Percentiles rank a stretch among this genome's conserved stretches.
These are phyloP conservation scores for Grosmannia serpens DNA, from an alignment of 2,329 filamentous ascomycete genomes.

Conservation along the genomic window DNA sequence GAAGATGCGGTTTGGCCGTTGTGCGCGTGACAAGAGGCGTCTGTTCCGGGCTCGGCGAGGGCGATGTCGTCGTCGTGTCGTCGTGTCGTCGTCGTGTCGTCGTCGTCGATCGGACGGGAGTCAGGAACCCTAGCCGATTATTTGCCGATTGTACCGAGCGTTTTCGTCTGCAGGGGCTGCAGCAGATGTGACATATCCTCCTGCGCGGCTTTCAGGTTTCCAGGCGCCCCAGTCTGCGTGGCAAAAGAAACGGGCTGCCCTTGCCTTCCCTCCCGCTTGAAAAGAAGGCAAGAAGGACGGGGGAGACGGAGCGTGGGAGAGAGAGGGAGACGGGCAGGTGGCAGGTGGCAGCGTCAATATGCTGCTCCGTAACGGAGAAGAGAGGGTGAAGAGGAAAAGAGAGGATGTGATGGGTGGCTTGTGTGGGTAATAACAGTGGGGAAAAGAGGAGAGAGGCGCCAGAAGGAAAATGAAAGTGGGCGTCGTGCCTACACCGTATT, in stretches of 20 bases:
- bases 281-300: neutral
- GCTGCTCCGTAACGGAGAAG: neutral
- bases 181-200: no score
- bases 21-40: neutral
- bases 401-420: neutral
- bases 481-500: neutral
- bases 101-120: neutral
- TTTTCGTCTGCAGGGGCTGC: neutral
- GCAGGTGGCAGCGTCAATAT: neutral
- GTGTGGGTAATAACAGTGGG: neutral
- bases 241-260: no score
- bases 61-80: neutral
- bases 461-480: neutral
- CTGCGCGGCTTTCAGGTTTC: no score
- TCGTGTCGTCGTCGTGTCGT: neutral
- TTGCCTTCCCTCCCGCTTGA: neutral
- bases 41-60: neutral
- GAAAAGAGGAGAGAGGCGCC: neutral
- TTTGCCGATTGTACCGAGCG: neutral
- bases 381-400: neutral
- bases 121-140: neutral
- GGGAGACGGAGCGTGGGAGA: neutral
- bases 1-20: no score
- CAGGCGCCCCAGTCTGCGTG: neutral
- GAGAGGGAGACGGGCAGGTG: neutral